These are phyloP conservation scores for Nitzschia putrida DNA, from an alignment of 108 stramenopile species.

Conservation along the genomic window DNA sequence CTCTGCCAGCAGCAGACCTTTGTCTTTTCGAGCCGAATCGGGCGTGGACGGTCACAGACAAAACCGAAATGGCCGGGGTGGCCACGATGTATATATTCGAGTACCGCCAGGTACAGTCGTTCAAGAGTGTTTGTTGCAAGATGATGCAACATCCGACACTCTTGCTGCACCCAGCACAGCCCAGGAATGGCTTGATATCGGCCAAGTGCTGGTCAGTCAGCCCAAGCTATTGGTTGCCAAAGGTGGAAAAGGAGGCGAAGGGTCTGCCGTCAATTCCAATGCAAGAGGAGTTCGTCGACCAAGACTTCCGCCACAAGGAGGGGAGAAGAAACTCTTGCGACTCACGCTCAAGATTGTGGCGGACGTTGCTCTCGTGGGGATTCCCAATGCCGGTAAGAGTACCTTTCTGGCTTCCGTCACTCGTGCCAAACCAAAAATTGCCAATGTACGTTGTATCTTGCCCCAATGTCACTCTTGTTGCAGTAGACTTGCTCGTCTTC, in stretches of 20 bases:
- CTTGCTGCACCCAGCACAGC: too few species aligned
- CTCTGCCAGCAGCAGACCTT: conserved; percentile 26
- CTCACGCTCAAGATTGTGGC: conserved; percentile 94
- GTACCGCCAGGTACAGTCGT: conserved; percentile 96
- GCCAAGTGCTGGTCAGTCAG: conserved; percentile 45
- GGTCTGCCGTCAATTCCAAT: conserved; percentile 61
- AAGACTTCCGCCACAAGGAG: conserved; percentile 61
- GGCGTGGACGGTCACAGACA: conserved; percentile 85
- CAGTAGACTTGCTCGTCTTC: neutral
- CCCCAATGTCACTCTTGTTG: too few species aligned
- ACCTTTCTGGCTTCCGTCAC: conserved; percentile 89
- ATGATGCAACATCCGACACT: conserved; percentile 27
- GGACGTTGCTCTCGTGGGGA: conserved; percentile 94
- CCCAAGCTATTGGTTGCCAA: conserved; percentile 58
- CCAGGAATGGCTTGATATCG: conserved; percentile 29
- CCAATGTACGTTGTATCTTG: conserved; percentile 49
- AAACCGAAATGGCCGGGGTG: conserved; percentile 66
- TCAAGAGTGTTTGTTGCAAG: conserved; percentile 62
- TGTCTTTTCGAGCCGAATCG: conserved; percentile 78
- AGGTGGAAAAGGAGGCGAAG: conserved; percentile 81
- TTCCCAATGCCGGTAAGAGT: conserved; percentile 96
- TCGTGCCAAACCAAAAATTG: conserved; percentile 95
- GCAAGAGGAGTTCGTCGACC: conserved; percentile 74
- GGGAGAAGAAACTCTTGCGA: conserved; percentile 78
- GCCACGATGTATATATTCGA: conserved; percentile 72